Conservation (phyloP, 257 asterid genomes). For the Salvia splendens region DNA sequence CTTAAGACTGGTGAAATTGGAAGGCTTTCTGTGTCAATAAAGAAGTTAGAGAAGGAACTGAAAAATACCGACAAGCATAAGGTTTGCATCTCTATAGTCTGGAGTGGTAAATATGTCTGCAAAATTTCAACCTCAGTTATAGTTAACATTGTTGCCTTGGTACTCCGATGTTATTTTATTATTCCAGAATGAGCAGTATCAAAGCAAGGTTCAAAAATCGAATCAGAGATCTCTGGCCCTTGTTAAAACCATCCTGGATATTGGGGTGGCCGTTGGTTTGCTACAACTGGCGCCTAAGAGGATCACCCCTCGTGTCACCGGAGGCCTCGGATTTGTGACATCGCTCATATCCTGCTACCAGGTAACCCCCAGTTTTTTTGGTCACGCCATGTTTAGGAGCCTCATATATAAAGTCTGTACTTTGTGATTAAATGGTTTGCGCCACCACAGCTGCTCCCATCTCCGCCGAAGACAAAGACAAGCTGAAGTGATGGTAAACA, state of each 20-base stretch:
- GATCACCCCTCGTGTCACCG: constrained; percentile 93
- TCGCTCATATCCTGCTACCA: constrained; percentile 98
- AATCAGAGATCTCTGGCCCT: constrained; percentile 83
- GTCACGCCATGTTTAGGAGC: neutral
- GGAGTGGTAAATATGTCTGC: neutral
- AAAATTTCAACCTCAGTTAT: neutral
- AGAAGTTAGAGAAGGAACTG: constrained; percentile 73
- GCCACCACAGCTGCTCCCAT: constrained; percentile 66
- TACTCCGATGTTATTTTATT: neutral
- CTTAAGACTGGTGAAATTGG: constrained; percentile 76
- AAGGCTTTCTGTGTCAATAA: constrained; percentile 79
- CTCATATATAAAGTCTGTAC: no score
- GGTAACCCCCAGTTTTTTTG: constrained; percentile 40
- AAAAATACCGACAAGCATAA: constrained; percentile 61
- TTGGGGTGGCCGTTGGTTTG: constrained; percentile 89
- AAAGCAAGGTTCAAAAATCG: constrained; percentile 59
- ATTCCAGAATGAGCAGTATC: constrained; percentile 67
- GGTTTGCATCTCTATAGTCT: constrained; percentile 43
- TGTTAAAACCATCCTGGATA: constrained; percentile 75
- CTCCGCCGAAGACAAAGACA: constrained; percentile 64
- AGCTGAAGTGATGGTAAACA: constrained; percentile 39
- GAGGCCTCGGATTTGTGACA: constrained; percentile 79
- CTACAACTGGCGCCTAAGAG: constrained; percentile 94
- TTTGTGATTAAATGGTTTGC: no score
- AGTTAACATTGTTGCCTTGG: neutral